phyloP scores from a whole-genome alignment of 2,329 filamentous ascomycete genomes.

The Cytospora leucostoma region DNA sequence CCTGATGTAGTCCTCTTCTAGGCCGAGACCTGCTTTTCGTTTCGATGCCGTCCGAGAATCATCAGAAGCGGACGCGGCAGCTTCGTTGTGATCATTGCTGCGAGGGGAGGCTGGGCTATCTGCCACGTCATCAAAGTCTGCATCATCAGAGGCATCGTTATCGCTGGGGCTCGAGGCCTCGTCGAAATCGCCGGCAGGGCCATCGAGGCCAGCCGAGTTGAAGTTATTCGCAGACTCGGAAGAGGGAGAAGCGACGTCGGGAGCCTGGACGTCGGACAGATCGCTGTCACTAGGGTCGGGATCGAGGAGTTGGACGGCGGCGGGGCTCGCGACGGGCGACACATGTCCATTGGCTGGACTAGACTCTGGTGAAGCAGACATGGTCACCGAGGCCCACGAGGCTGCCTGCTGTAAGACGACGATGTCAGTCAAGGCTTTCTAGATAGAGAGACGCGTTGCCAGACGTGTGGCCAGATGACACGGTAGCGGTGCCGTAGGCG shows the following conservation, averaged over 20 bases:
- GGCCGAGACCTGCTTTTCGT: slow-evolving; percentile 63
- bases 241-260: slow-evolving; percentile 40
- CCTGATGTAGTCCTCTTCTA: slow-evolving; percentile 81
- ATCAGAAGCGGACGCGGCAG: slow-evolving; percentile 64
- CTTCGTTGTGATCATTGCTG: slow-evolving; percentile 53
- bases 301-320: slow-evolving; percentile 42
- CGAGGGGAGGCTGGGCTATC: slow-evolving; percentile 55
- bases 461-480: slow-evolving; percentile 31
- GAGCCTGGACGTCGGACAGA: slow-evolving; percentile 67
- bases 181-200: slow-evolving; percentile 41
- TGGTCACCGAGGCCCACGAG: slow-evolving; percentile 62
- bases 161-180: slow-evolving; percentile 51
- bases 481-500: slow-evolving; percentile 37
- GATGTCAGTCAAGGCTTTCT: slow-evolving; percentile 48
- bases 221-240: slow-evolving; percentile 33
- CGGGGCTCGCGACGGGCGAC: slow-evolving; percentile 55
- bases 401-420: slow-evolving; percentile 59
- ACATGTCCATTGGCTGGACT: slow-evolving; percentile 68
- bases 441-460: slow-evolving; percentile 36
- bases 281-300: slow-evolving; percentile 70
- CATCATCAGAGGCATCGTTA: slow-evolving; percentile 64
- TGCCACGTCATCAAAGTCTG: slow-evolving; percentile 72
- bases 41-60: slow-evolving; percentile 71
- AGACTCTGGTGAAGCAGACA: slow-evolving; percentile 63
- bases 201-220: slow-evolving; percentile 43